A percentile compares a stretch with the other conserved stretches of the same genome.
These are phyloP conservation scores for Xerocomus spinulosus DNA, from an alignment of 768 basidiomycete species.

Conservation along the genomic window DNA sequence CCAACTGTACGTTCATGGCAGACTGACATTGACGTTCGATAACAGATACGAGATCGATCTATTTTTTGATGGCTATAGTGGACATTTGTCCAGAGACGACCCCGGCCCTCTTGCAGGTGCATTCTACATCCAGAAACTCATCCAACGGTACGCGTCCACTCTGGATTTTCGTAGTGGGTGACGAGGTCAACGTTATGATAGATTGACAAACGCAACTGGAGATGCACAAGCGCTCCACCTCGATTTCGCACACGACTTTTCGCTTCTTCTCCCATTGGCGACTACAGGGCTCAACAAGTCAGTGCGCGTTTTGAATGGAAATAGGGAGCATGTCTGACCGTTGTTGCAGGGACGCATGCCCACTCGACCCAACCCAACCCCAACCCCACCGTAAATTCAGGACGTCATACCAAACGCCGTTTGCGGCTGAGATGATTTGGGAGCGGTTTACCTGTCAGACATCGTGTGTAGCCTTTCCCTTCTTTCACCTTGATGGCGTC, in stretches of 20 bases:
- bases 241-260: conserved; percentile 40
- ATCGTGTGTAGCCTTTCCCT: conserved; percentile 23
- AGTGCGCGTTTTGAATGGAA: conserved; percentile 1
- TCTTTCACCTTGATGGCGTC: background rate
- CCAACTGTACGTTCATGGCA: background rate
- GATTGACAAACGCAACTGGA: conserved; percentile 32
- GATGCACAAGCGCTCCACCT: conserved; percentile 29
- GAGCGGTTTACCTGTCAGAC: conserved; percentile 37
- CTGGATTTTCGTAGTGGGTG: no score
- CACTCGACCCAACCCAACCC: conserved; percentile 28
- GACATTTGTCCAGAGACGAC: conserved; percentile 22
- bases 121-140: conserved; percentile 36
- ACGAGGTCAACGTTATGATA: conserved; percentile 7
- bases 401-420: conserved; percentile 37
- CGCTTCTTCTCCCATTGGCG: conserved; percentile 36
- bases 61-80: conserved; percentile 31
- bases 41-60: conserved; percentile 37
- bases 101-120: conserved; percentile 35
- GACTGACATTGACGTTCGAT: background rate
- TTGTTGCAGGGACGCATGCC: conserved; percentile 27
- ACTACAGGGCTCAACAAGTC: conserved; percentile 36
- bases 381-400: conserved; percentile 31
- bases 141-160: conserved; percentile 30
- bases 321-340: no score
- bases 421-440: conserved; percentile 41